Conservation (phyloP, 2,329 filamentous ascomycete genomes). For the Aspergillus viridinutans region DNA sequence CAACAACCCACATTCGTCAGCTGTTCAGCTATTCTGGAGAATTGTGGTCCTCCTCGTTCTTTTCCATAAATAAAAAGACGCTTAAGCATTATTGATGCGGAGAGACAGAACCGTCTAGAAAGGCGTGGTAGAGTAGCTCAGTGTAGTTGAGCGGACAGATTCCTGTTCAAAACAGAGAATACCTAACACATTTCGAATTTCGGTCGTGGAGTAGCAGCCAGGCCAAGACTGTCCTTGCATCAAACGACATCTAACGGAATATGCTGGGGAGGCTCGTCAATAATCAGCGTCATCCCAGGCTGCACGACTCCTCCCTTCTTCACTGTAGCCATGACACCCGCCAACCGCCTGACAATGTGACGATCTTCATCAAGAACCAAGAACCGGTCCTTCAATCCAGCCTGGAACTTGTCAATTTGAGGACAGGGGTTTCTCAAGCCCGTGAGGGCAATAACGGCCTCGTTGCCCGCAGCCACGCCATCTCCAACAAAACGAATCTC, state of each 20-base stretch:
- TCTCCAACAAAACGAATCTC: constrained; percentile 5
- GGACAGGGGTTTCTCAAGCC: constrained; percentile 8
- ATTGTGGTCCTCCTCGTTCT: too few species aligned
- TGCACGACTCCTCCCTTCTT: constrained; percentile 7
- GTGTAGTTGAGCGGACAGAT: too few species aligned
- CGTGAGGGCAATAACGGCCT: constrained; percentile 1
- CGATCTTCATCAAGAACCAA: constrained; percentile 4
- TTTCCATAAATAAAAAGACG: too few species aligned
- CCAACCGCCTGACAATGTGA: constrained; percentile 3
- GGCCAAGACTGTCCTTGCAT: not conserved
- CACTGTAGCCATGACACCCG: constrained; percentile 14
- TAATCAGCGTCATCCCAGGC: constrained; percentile 5
- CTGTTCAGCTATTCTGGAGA: too few species aligned
- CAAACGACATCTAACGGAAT: not conserved
- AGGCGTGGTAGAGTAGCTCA: too few species aligned
- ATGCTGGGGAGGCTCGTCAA: not conserved
- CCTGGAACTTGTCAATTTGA: constrained; percentile 3
- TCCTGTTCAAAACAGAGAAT: too few species aligned
- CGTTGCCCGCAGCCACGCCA: not conserved
- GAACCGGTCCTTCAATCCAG: constrained; percentile 8
- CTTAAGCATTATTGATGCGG: too few species aligned
- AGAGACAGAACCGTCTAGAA: too few species aligned
- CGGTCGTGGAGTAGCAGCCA: not conserved
- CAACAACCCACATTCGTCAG: too few species aligned
- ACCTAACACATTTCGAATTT: too few species aligned